Conservation (phyloP, 352 stramenopile genomes). For the Phytopythium litorale region DNA sequence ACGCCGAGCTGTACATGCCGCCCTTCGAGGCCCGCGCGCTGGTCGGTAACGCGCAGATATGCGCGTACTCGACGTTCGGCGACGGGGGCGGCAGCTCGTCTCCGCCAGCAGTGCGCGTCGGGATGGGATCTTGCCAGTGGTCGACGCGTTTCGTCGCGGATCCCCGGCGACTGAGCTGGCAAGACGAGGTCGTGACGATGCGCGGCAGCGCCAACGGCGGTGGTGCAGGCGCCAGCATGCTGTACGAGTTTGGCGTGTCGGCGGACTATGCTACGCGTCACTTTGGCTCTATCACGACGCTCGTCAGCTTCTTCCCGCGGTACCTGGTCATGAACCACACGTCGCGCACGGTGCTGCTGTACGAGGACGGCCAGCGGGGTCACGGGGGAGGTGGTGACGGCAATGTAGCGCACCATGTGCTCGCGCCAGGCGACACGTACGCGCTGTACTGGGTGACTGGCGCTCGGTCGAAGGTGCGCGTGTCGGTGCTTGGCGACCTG, state of each 20-base stretch:
- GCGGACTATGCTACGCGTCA: slow-evolving; percentile 78
- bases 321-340: slow-evolving; percentile 76
- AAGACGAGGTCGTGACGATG: slow-evolving; percentile 75
- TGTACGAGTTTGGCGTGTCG: slow-evolving; percentile 83
- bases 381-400: slow-evolving; percentile 2
- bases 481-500: slow-evolving; percentile 47
- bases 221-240: slow-evolving; percentile 16
- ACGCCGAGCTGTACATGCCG: slow-evolving; percentile 59
- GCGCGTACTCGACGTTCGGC: slow-evolving; percentile 43
- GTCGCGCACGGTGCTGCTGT: slow-evolving; percentile 56
- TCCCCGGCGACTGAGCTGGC: slow-evolving; percentile 71
- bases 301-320: slow-evolving; percentile 80
- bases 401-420: slow-evolving; percentile 69
- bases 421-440: slow-evolving; percentile 67
- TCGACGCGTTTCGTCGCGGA: slow-evolving; percentile 70
- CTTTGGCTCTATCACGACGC: slow-evolving; percentile 79
- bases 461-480: slow-evolving; percentile 39
- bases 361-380: slow-evolving; percentile 30
- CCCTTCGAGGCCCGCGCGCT: slow-evolving; percentile 45
- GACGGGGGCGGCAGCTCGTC: slow-evolving; percentile 21
- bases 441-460: slow-evolving; percentile 75
- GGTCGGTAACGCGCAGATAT: slow-evolving; percentile 76
- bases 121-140: slow-evolving; percentile 56
- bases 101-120: slow-evolving; percentile 49
- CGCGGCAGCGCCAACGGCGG: slow-evolving; percentile 11